A percentile compares a stretch with the other conserved stretches of the same genome.
phyloP scores from a whole-genome alignment of 768 basidiomycete species.

The Psilocybe cyanescens region DNA sequence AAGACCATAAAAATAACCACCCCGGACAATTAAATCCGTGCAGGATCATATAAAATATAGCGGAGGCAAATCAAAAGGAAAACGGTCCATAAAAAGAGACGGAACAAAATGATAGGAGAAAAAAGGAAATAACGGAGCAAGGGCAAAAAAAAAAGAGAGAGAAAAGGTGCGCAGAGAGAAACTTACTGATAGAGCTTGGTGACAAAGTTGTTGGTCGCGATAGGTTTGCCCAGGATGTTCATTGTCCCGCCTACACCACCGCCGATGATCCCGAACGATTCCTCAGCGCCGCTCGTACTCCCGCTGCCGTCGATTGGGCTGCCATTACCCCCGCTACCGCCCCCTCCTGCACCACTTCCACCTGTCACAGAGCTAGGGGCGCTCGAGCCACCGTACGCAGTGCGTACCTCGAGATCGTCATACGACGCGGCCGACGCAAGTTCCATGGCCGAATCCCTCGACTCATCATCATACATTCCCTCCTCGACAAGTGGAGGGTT shows the following conservation, averaged over 20 bases:
- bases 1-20: not conserved
- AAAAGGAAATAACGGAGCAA: constrained; percentile 4
- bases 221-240: constrained; percentile 66
- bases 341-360: constrained; percentile 46
- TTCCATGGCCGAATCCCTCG: constrained; percentile 40
- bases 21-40: not conserved
- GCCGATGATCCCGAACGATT: constrained; percentile 26
- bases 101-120: constrained; percentile 8
- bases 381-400: constrained; percentile 32
- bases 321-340: constrained; percentile 37
- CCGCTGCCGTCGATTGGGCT: constrained; percentile 54
- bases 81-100: not conserved
- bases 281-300: constrained; percentile 50
- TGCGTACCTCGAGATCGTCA: constrained; percentile 63
- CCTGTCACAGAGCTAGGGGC: constrained; percentile 19
- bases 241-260: constrained; percentile 45
- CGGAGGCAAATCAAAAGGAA: not conserved
- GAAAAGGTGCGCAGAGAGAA: constrained; percentile 10
- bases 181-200: constrained; percentile 86
- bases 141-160: not conserved
- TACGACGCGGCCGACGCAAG: constrained; percentile 40
- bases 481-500: constrained; percentile 41
- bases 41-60: not conserved
- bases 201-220: constrained; percentile 82
- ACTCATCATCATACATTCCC: constrained; percentile 42